Evolutionary conservation across 805 yeast genomes (phyloP).

Genomic region (Candida suzukii): DNA sequence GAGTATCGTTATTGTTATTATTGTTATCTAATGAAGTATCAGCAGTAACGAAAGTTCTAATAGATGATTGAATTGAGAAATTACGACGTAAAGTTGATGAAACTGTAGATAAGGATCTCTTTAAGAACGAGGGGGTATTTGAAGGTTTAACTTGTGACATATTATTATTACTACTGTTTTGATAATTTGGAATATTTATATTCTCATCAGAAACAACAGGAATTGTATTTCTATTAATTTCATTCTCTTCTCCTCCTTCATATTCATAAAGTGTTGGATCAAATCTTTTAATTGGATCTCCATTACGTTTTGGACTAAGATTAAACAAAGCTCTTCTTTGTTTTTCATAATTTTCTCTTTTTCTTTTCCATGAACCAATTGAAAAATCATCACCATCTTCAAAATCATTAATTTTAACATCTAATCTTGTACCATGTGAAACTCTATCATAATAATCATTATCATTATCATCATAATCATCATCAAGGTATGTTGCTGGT

Average conservation of each 20-base stretch:
- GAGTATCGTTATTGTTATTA: background rate
- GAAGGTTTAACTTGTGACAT: background rate
- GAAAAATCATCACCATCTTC: constrained; percentile 38
- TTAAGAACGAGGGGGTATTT: constrained; percentile 7
- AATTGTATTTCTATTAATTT: constrained; percentile 1
- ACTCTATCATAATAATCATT: background rate
- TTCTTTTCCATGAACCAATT: constrained; percentile 45
- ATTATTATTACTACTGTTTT: no score
- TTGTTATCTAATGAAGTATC: constrained; percentile 11
- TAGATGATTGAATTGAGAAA: constrained; percentile 23
- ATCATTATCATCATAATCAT: background rate
- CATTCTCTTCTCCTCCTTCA: background rate
- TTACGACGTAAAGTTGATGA: constrained; percentile 21
- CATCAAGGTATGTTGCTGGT: no score
- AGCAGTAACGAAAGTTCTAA: constrained; percentile 18
- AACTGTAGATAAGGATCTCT: constrained; percentile 22
- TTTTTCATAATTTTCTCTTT: constrained; percentile 37
- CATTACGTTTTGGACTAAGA: background rate
- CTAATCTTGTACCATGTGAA: constrained; percentile 7
- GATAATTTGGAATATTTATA: background rate
- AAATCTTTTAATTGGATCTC: background rate
- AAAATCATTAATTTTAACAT: constrained; percentile 21
- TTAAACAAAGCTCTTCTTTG: constrained; percentile 7
- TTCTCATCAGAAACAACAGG: background rate
- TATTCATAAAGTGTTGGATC: background rate